Conservation (phyloP, 2,329 filamentous ascomycete species). For the Xylariales sp. region DNA sequence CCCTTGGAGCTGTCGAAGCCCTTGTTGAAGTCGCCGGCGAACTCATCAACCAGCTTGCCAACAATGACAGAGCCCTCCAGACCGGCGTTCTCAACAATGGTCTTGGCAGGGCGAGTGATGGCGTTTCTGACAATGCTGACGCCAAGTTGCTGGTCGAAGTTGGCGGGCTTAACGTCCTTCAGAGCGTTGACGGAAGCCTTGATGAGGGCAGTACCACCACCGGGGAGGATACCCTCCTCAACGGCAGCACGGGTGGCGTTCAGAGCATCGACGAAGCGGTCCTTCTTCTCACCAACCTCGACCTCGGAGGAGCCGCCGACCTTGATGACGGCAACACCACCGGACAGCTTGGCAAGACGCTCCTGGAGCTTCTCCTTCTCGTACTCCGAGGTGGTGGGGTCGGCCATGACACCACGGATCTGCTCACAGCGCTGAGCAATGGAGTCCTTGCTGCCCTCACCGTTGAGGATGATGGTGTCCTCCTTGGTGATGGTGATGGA, state of each 20-base stretch:
- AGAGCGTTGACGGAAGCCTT: conserved; percentile 94
- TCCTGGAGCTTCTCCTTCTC: conserved; percentile 99
- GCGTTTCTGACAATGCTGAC: conserved; percentile 96
- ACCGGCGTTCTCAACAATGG: conserved; percentile 96
- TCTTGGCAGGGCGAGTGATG: conserved; percentile 91
- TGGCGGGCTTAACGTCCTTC: conserved; percentile 74
- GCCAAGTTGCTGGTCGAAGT: conserved; percentile 99
- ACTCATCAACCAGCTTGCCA: conserved; percentile 97
- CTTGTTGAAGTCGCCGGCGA: conserved; percentile 89
- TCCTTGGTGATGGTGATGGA: conserved; percentile 99
- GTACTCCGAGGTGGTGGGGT: conserved; percentile 94
- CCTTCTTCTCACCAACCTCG: conserved; percentile 99
- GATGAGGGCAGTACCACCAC: conserved; percentile 95
- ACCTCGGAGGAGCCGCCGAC: conserved; percentile 97
- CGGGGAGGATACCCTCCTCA: conserved; percentile 97
- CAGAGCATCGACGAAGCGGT: conserved; percentile 95
- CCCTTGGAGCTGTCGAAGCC: conserved; percentile 95
- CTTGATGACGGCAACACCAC: conserved; percentile 98
- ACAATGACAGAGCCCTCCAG: conserved; percentile 94
- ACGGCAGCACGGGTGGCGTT: conserved; percentile 98
- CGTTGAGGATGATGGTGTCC: conserved; percentile 98
- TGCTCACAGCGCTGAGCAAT: conserved; percentile 97
- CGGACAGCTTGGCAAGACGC: conserved; percentile 97
- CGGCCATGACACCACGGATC: conserved; percentile 93
- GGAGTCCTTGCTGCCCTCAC: conserved; percentile 88